Conservation (phyloP, 441 rosid genomes). For the Omphalea diandra region DNA sequence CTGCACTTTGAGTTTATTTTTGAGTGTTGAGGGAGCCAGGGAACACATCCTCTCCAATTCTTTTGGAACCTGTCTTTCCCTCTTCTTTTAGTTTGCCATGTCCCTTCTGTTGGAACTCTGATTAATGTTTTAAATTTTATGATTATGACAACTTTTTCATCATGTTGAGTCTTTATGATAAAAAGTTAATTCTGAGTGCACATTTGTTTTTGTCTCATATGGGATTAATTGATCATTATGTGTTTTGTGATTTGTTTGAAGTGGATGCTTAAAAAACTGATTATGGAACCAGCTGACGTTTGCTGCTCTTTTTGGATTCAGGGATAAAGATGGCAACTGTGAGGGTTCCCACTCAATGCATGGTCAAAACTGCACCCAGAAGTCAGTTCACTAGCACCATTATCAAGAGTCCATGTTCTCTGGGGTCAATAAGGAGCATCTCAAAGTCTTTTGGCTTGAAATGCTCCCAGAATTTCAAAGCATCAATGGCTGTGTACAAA, state of each 20-base stretch:
- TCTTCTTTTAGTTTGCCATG: too few species aligned
- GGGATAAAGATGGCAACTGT: slow-evolving; percentile 38
- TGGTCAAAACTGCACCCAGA: slow-evolving; percentile 15
- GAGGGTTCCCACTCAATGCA: slow-evolving; percentile 34
- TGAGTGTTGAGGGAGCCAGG: not conserved
- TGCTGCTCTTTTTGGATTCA: slow-evolving; percentile 17
- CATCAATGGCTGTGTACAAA: slow-evolving; percentile 66
- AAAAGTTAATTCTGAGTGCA: not conserved
- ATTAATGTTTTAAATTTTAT: not conserved
- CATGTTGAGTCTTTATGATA: not conserved
- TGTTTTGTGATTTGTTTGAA: not conserved
- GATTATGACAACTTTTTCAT: not conserved
- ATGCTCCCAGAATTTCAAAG: slow-evolving; percentile 37
- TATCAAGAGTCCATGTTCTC: slow-evolving; percentile 21
- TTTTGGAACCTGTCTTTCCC: not conserved
- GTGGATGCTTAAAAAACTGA: not conserved
- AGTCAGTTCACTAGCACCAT: slow-evolving; percentile 10
- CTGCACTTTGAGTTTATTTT: not conserved
- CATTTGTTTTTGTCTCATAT: not conserved
- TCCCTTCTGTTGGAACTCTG: not conserved
- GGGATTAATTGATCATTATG: not conserved
- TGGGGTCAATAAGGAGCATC: slow-evolving; percentile 24
- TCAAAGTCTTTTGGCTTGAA: slow-evolving; percentile 34
- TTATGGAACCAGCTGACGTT: not conserved
- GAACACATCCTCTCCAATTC: too few species aligned